Percentiles rank a stretch among this genome's conserved stretches.
phyloP scores from a whole-genome alignment of 148 eudicot species.

The Simmondsia chinensis region DNA sequence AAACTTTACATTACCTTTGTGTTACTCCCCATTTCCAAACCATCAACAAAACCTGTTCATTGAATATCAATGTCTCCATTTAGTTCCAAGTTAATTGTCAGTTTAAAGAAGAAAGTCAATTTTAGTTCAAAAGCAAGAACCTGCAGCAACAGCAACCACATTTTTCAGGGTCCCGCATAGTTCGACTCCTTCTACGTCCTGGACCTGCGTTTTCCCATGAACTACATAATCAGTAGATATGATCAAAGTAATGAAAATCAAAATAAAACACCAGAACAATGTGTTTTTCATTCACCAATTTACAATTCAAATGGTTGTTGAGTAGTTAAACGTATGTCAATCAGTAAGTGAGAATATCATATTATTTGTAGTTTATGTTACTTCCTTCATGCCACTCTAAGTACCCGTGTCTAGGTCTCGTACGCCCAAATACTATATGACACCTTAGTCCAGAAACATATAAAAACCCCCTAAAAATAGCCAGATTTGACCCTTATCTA shows the following conservation, averaged over 20 bases:
- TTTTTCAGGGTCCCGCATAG: conserved; percentile 96
- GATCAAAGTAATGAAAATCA: neutral
- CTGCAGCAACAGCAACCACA: conserved; percentile 96
- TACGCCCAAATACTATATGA: too few relatives aligned
- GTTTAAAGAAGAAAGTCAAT: neutral
- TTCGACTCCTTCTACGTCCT: conserved; percentile 98
- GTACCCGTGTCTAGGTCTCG: too few relatives aligned
- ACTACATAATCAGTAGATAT: neutral
- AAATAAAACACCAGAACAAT: too few relatives aligned
- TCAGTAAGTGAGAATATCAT: too few relatives aligned
- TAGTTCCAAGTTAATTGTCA: neutral
- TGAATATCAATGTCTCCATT: neutral
- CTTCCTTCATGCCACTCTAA: too few relatives aligned
- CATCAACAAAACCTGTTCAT: conserved; percentile 83
- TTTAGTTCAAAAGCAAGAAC: conserved; percentile 29
- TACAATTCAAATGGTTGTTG: too few relatives aligned
- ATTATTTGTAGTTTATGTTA: too few relatives aligned
- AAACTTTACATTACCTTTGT: conserved; percentile 48
- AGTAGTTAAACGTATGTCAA: too few relatives aligned
- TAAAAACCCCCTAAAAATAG: too few relatives aligned
- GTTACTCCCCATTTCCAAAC: conserved; percentile 90
- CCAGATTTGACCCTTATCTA: too few relatives aligned
- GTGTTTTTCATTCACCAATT: too few relatives aligned
- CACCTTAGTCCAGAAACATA: too few relatives aligned
- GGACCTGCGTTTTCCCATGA: conserved; percentile 35